Base-by-base conservation (phyloP, 2,329 filamentous ascomycete species). In the Colletotrichum eleusines region DNA sequence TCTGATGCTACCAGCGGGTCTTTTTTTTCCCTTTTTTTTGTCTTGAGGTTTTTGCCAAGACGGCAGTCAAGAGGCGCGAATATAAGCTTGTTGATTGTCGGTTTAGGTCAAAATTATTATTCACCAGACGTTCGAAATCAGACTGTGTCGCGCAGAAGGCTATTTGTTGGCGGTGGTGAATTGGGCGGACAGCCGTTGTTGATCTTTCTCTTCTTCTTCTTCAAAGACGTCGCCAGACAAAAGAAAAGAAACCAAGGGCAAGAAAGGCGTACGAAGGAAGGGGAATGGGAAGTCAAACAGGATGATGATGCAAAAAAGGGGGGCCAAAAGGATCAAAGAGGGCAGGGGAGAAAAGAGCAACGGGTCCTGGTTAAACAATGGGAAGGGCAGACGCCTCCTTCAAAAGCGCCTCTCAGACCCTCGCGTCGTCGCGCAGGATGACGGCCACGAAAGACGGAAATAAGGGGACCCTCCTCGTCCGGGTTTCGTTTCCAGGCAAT, bases 1-100 rank as follows among this genome's bases (percentile, higher is more conserved):
- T 53, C 42, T n/a, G 48, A 51, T 53, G 67, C 26, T 23, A 38
- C 28, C 54, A 54, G 40, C 33, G 20, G 23, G 7, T 26, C 20
- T 51, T 16, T 28, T 59, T 59, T 20, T 16, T 51, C 20, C 20
- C 44, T 16, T 28, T 59, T 59, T 20, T 16, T 51, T 26, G 33
- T 55, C 11, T 57, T 55, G 40, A 59, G 31, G 46, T 38, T 44
- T 44, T 71, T 71, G 64, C 69, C 69, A 71, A 71, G 69, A 58
- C 69, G 69, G 69, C 64, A 71, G 58, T 59, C 44, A 23, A 66
- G 40, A 35, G 31, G 59, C 40, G 23, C 44, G 20, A n/a, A 46
- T 23, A 28, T 42, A 57, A 53, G 42, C 23, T 23, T 58, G 33
- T 51, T n/a, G n/a, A 9, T n/a, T 64, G 20, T 31, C 26, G 11